Base-by-base conservation (phyloP, 345 rosid genomes). In the Hibiscus trionum region DNA sequence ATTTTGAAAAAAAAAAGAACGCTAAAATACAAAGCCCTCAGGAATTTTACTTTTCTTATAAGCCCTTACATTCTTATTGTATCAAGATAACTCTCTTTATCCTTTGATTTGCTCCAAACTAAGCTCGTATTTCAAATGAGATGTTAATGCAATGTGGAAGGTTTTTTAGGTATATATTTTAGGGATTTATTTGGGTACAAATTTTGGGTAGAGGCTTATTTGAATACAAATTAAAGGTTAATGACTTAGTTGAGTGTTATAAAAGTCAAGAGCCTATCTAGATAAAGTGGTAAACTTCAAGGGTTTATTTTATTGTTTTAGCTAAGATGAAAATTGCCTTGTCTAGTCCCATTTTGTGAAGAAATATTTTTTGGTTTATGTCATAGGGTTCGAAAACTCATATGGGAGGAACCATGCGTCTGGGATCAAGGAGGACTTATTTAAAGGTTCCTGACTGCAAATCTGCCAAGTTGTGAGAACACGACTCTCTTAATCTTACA, bases 371-470 rank as follows among this genome's bases (percentile, higher is more conserved):
- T 42, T 72, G 26, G 66, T 70, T 8, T 68, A 72, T 69, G 11
- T 55, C 3, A 49, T 35, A 85, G 90, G 93, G 96, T 77, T 90
- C 96, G 59, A 90, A 84, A 82, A 90, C 93, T 76, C 93, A 87
- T 70, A 88, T 88, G 96, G 96, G 96, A 58, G 96, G 90, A 39
- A 90, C 96, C 55, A 88, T 90, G 96, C 90, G 96, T 33, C 77
- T 87, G 59, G 96, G 96, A 39, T 84, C 93, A 75, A 88, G 96
- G 79, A 87, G 83, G 81, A 90, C 96, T 49, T 79, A 82, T 78
- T 88, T 90, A 73, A 81, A 82, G 84, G 84, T 77, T 82, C 52
- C 80, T 49, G 82, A 88, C 72, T 88, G 96, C 87, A 88, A 77
- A 81, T 87, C 93, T 79, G 90, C 93, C 49, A 87, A 85, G 65